These are phyloP conservation scores for Apiospora rasikravindrae DNA, from an alignment of 2,329 filamentous ascomycete species.

Conservation along the genomic window DNA sequence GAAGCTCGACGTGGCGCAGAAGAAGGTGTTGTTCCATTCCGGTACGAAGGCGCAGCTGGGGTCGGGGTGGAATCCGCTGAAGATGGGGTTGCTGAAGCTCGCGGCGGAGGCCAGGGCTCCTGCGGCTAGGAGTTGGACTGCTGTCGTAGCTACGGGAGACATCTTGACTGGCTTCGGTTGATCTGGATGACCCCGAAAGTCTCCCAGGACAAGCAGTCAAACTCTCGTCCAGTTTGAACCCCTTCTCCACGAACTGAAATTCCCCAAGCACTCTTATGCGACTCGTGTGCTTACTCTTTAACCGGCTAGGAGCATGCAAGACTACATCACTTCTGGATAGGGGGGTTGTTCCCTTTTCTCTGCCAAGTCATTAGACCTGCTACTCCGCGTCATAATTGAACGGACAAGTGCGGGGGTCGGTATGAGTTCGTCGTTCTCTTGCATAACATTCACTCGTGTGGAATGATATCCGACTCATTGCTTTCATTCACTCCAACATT, in stretches of 20 bases:
- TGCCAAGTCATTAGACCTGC: not conserved
- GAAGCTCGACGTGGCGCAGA: slow-evolving; percentile 50
- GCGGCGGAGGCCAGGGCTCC: not conserved
- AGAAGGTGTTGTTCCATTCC: slow-evolving; percentile 46
- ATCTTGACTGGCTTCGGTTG: not conserved
- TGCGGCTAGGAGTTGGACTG: not conserved
- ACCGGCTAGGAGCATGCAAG: not conserved
- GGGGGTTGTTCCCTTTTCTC: not conserved
- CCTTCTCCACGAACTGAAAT: not conserved
- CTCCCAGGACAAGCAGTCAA: not conserved
- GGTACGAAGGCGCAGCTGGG: slow-evolving; percentile 47
- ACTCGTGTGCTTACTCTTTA: not conserved
- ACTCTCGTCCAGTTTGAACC: too few relatives aligned
- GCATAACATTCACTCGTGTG: not conserved
- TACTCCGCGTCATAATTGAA: not conserved
- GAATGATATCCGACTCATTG: not conserved
- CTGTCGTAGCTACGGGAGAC: not conserved
- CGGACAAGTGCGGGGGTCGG: not conserved
- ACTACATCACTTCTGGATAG: not conserved
- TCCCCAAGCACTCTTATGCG: not conserved
- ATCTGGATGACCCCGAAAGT: not conserved
- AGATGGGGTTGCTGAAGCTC: slow-evolving; percentile 44
- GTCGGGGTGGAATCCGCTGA: slow-evolving; percentile 51
- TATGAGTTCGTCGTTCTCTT: not conserved
- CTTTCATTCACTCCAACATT: too few relatives aligned